Conservation (phyloP, 805 yeast genomes). For the Candida pseudofarinosa region DNA sequence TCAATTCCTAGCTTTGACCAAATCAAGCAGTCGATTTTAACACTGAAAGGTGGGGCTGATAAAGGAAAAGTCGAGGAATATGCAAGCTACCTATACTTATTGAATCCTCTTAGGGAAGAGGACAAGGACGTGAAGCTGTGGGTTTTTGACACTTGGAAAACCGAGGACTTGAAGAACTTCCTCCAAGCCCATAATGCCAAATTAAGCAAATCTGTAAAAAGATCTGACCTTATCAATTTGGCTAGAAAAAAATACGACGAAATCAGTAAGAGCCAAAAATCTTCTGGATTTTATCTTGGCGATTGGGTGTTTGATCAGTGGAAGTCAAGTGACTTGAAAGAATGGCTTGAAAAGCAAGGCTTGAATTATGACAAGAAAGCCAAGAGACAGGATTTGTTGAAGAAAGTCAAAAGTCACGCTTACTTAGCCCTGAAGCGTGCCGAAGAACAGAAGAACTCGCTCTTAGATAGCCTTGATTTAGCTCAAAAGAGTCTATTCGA, state of each 20-base stretch:
- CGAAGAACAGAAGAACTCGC: conserved; percentile 30
- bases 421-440: conserved; percentile 35
- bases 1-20: neutral
- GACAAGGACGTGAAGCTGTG: conserved; percentile 28
- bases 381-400: conserved; percentile 43
- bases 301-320: conserved; percentile 52
- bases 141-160: conserved; percentile 49
- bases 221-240: conserved; percentile 34
- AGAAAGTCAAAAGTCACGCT: conserved; percentile 43
- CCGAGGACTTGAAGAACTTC: conserved; percentile 25
- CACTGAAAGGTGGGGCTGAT: neutral
- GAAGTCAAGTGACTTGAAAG: conserved; percentile 45
- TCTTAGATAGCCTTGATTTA: conserved; percentile 39
- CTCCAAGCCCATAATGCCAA: conserved; percentile 28
- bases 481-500: conserved; percentile 33
- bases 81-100: conserved; percentile 1
- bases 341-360: conserved; percentile 47
- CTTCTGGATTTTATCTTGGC: conserved; percentile 46
- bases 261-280: conserved; percentile 31
- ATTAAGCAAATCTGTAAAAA: conserved; percentile 18
- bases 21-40: neutral
- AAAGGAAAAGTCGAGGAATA: conserved; percentile 1
- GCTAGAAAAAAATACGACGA: conserved; percentile 40
- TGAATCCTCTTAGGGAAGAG: conserved; percentile 1
- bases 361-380: conserved; percentile 30